Evolutionary conservation across 306 rosid genomes (phyloP), one percentile per base, ranked within the genome.

Genomic region (Lithocarpus polystachyus): DNA sequence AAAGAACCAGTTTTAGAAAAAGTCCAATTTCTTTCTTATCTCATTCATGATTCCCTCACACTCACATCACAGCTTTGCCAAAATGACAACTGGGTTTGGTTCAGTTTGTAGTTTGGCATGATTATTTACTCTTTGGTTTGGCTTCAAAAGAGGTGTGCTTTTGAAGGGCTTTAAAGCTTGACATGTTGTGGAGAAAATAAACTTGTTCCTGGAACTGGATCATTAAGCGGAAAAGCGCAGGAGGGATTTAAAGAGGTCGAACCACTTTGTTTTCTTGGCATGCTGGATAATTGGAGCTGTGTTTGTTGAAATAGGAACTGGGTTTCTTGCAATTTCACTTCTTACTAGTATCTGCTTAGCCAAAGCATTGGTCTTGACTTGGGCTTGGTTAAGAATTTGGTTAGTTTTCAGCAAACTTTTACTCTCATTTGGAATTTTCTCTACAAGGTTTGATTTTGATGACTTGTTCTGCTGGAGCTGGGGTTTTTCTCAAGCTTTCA

Each of bases 51-150:
- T 82, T 77, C 84, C 71, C 72, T 48, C 53, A 48, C 53, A 10
- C 53, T 68, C 70, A 2, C 45, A 40, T 56, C 81, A 83, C 83
- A 80, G 88, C 81, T 85, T 68, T 86, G 74, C 83, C 76, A 51
- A 82, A 83, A 80, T 77, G 74, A 79, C 87, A 70, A 86, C 89
- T 84, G 87, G 87, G 81, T 81, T 80, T 83, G 76, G 73, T 84
- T 92, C 77, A 75, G 65, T 82, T 87, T 76, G 22, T 76, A 82
- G 55, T 84, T 81, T 54, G 87, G 73, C 72, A 80, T 87, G 89
- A 89, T 90, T 83, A 85, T 81, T 88, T 73, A 77, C 77, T 57
- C 80, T 80, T 64, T 81, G 85, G 71, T 88, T 24, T 82, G 80
- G 80, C 56, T 73, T 65, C 57, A 76, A 22, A 60, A 56, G 69